Conservation (phyloP, 2,329 filamentous ascomycete species). For the Sporothrix variecibatus region DNA sequence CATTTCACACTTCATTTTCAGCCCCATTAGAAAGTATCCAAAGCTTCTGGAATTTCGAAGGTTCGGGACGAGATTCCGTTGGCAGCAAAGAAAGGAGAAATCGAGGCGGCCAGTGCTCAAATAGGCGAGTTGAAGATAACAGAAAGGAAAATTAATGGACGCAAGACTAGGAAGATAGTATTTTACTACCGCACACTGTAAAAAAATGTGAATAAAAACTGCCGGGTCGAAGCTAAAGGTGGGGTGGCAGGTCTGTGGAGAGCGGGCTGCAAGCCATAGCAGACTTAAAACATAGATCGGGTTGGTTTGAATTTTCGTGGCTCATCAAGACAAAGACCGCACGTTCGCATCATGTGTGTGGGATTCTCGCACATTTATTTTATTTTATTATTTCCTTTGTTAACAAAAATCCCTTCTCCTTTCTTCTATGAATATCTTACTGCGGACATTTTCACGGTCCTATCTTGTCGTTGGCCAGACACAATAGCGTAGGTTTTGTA, state of each 20-base stretch:
- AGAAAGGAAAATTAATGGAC: not conserved
- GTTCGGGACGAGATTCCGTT: constrained; percentile 3
- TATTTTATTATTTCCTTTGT: not conserved
- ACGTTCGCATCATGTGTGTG: too few relatives aligned
- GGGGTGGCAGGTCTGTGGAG: not conserved
- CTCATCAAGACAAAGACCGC: too few relatives aligned
- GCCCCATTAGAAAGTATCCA: not conserved
- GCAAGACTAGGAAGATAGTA: not conserved
- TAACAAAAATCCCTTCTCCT: too few relatives aligned
- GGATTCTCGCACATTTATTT: too few relatives aligned
- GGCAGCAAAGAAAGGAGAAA: not conserved
- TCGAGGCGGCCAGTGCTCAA: not conserved
- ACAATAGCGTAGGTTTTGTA: not conserved
- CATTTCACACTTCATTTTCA: not conserved
- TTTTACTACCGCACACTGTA: not conserved
- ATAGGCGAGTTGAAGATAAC: not conserved
- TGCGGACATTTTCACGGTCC: too few relatives aligned
- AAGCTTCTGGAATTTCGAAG: not conserved
- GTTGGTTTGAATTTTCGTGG: too few relatives aligned
- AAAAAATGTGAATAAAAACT: not conserved
- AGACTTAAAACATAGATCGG: too few relatives aligned
- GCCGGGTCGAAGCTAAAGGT: not conserved
- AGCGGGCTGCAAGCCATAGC: too few relatives aligned
- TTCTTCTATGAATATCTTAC: too few relatives aligned
- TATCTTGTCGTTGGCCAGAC: too few relatives aligned